Evolutionary conservation across 768 basidiomycete species (phyloP), one percentile per base, ranked within the genome.

Genomic region (Amanita pallidorosea): DNA sequence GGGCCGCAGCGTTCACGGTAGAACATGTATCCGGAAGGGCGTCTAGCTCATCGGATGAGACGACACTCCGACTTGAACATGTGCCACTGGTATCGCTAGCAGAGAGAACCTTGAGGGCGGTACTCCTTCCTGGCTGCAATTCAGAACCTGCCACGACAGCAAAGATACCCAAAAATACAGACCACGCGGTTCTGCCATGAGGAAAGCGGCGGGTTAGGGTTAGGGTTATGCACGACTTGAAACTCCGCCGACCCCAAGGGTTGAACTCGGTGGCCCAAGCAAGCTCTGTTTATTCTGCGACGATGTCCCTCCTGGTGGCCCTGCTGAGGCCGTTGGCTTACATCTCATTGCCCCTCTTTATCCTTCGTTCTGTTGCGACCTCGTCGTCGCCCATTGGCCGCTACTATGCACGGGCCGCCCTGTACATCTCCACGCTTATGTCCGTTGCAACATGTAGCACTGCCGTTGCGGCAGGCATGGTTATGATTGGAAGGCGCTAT

Each of bases 401-500:
- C 53, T 90, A 88, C 64, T 88, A 86, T 66, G 75, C 85, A 57
- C 81, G 85, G 53, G 62, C 83, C 38, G 73, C 75, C n/a, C 56
- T 86, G 38, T 96, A 89, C 64, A 65, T 88, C 40, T 79, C 82
- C 13, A 78, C 85, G 1, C 66, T 95, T 49, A 77, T 78, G 25
- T 69, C 81, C 20, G 78, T 82, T 53, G 86, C 86, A 4, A 76
- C 81, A 55, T 83, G 81, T 70, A 87, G 87, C 45, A 73, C 85
- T 44, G 61, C 86, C 51, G 69, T 83, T 43, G 81, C 85, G 2
- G 69, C 86, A 6, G 77, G 75, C 11, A 72, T 91, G 74, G 69
- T 77, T 17, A 60, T 87, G 40, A 62, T 77, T 15, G 90, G 91
- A 42, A 77, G 77, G 46, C 70, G 83, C 29, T 81, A 79, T 63